phyloP scores from a whole-genome alignment of 2,329 filamentous ascomycete genomes.

The Claviceps sorghi region DNA sequence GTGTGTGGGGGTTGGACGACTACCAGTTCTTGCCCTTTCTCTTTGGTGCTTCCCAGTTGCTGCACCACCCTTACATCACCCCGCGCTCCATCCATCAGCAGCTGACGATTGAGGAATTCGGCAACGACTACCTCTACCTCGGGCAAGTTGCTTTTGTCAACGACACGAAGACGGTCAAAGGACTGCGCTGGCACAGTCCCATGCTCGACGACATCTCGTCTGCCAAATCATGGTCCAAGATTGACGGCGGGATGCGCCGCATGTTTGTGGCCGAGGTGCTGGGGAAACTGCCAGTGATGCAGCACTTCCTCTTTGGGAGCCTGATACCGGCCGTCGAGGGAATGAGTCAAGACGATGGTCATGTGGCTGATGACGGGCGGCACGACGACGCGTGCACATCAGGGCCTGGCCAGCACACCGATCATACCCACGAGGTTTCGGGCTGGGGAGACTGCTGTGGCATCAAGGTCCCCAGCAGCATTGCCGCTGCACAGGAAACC shows the following conservation, averaged over 20 bases:
- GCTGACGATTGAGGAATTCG: slow-evolving; percentile 74
- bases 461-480: slow-evolving; percentile 88
- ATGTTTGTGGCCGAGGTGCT: slow-evolving; percentile 95
- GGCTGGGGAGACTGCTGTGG: slow-evolving; percentile 95
- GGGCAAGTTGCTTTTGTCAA: slow-evolving; percentile 91
- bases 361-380: slow-evolving; percentile 30
- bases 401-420: slow-evolving; percentile 40
- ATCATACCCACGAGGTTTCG: slow-evolving; percentile 47
- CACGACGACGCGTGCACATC: slow-evolving; percentile 29
- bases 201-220: slow-evolving; percentile 97
- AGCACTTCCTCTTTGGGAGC: slow-evolving; percentile 90
- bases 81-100: slow-evolving; percentile 75
- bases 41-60: slow-evolving; percentile 80
- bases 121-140: slow-evolving; percentile 73
- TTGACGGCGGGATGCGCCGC: slow-evolving; percentile 85
- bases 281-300: slow-evolving; percentile 91
- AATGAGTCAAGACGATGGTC: slow-evolving; percentile 56
- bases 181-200: slow-evolving; percentile 87
- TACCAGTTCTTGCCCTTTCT: slow-evolving; percentile 95
- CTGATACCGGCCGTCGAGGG: slow-evolving; percentile 65
- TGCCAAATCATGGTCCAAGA: slow-evolving; percentile 78
- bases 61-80: slow-evolving; percentile 69
- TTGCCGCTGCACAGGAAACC: slow-evolving; percentile 81
- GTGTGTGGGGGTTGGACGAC: slow-evolving; percentile 95
- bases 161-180: slow-evolving; percentile 88